phyloP scores from a whole-genome alignment of 192 early-diverging fungal genomes.

The Mortierella alpina region DNA sequence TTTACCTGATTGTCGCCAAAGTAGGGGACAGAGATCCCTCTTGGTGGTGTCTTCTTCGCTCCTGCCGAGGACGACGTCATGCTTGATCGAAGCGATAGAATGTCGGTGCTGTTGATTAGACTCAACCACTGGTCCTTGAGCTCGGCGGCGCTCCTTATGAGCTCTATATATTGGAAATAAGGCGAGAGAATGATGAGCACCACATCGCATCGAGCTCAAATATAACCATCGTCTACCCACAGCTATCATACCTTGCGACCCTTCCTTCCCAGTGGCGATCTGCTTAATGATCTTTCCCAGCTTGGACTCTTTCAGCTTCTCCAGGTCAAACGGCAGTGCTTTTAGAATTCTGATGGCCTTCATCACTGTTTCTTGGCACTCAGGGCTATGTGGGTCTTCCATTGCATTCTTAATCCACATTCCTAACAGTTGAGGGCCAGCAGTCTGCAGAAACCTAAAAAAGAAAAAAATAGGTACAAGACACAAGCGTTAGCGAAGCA shows the following conservation, averaged over 20 bases:
- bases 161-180: no score
- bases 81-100: no score
- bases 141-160: no score
- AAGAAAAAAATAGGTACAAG: not conserved
- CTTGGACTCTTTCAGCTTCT: slow-evolving; percentile 1
- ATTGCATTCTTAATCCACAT: slow-evolving; percentile 22
- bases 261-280: slow-evolving; percentile 5
- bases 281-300: slow-evolving; percentile 9
- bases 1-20: no score
- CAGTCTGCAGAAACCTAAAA: slow-evolving; percentile 14
- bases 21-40: no score
- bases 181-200: no score
- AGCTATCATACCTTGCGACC: not conserved
- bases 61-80: no score
- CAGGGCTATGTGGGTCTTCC: not conserved
- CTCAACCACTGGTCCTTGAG: no score
- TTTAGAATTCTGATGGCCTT: slow-evolving; percentile 13
- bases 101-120: no score
- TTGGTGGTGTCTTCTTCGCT: no score
- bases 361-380: slow-evolving; percentile 2
- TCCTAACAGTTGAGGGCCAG: slow-evolving; percentile 8
- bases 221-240: no score
- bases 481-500: not conserved
- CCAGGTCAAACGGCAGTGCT: slow-evolving; percentile 7
- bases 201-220: no score